Conservation (phyloP, 164 flowering plant species). For the Stephania cephalantha region DNA sequence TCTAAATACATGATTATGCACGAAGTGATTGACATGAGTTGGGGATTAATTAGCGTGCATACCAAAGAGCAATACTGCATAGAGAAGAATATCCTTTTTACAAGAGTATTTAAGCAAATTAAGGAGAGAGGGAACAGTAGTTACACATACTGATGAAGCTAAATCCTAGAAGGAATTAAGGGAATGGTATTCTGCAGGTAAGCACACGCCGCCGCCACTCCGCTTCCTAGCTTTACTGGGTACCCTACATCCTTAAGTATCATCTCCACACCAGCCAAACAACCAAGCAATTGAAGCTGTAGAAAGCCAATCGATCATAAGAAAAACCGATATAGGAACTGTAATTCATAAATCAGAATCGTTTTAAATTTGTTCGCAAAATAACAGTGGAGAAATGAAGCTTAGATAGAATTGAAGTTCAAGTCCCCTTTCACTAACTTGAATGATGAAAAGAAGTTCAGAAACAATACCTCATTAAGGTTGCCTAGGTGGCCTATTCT, state of each 20-base stretch:
- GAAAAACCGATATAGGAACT: background rate
- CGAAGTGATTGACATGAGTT: slow-evolving; percentile 7
- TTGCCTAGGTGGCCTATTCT: slow-evolving; percentile 98
- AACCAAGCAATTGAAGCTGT: slow-evolving; percentile 90
- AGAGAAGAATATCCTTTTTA: slow-evolving; percentile 17
- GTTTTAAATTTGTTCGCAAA: background rate
- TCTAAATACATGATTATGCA: slow-evolving; percentile 15
- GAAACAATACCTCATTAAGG: slow-evolving; percentile 65
- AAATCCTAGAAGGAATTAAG: slow-evolving; percentile 81
- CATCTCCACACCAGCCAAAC: slow-evolving; percentile 97
- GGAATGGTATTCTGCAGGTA: slow-evolving; percentile 72
- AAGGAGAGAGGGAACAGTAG: slow-evolving; percentile 13
- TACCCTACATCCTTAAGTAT: slow-evolving; percentile 87
- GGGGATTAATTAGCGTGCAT: slow-evolving; percentile 9
- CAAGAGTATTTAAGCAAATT: slow-evolving; percentile 11
- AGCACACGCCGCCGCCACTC: slow-evolving; percentile 81
- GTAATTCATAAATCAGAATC: background rate
- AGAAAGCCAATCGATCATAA: slow-evolving; percentile 11
- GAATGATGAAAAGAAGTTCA: background rate
- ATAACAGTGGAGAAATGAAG: too few relatives aligned
- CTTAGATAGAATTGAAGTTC: too few relatives aligned
- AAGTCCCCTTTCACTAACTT: background rate
- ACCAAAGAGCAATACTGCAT: slow-evolving; percentile 19
- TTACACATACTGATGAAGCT: slow-evolving; percentile 22
- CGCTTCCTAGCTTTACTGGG: slow-evolving; percentile 89